Evolutionary conservation across 441 rosid genomes (phyloP).

Genomic region (Francoa sonchifolia): DNA sequence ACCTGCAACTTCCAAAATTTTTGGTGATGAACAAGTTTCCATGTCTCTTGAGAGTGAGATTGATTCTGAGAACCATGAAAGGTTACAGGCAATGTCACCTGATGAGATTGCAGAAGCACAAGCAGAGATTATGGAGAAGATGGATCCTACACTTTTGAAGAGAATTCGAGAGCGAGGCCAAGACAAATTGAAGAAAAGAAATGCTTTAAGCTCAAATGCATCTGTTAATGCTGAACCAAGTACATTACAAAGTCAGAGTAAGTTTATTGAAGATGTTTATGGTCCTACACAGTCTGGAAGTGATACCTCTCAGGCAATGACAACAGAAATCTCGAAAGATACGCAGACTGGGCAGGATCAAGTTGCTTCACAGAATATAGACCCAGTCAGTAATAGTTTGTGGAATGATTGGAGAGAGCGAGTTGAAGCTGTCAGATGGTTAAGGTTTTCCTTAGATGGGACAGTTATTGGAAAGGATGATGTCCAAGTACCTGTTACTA

Average conservation of each 20-base stretch:
- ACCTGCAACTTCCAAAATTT: constrained; percentile 13
- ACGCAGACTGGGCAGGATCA: constrained; percentile 16
- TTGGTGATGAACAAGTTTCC: constrained; percentile 22
- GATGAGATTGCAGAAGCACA: constrained; percentile 76
- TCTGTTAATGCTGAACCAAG: constrained; percentile 10
- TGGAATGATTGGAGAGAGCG: constrained; percentile 82
- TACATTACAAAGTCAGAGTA: constrained; percentile 15
- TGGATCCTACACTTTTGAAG: constrained; percentile 58
- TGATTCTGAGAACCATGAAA: constrained; percentile 59
- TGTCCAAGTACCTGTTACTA: constrained; percentile 18
- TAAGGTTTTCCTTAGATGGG: constrained; percentile 79
- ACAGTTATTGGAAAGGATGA: constrained; percentile 30
- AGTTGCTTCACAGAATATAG: constrained; percentile 20
- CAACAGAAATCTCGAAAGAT: constrained; percentile 21
- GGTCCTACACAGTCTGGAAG: constrained; percentile 16
- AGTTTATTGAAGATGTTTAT: constrained; percentile 17
- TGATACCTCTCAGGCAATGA: constrained; percentile 13
- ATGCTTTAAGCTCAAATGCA: constrained; percentile 16
- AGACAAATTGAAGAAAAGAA: constrained; percentile 40
- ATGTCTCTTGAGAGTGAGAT: constrained; percentile 61
- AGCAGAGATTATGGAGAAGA: constrained; percentile 70
- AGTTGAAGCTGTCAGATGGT: constrained; percentile 65
- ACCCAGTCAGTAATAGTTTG: constrained; percentile 21
- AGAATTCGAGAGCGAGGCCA: constrained; percentile 54
- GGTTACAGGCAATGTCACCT: constrained; percentile 52